A percentile compares a stretch with the other conserved stretches of the same genome.
Evolutionary conservation across 2,329 filamentous ascomycete species (phyloP).

Genomic region (Aureobasidium sp.): DNA sequence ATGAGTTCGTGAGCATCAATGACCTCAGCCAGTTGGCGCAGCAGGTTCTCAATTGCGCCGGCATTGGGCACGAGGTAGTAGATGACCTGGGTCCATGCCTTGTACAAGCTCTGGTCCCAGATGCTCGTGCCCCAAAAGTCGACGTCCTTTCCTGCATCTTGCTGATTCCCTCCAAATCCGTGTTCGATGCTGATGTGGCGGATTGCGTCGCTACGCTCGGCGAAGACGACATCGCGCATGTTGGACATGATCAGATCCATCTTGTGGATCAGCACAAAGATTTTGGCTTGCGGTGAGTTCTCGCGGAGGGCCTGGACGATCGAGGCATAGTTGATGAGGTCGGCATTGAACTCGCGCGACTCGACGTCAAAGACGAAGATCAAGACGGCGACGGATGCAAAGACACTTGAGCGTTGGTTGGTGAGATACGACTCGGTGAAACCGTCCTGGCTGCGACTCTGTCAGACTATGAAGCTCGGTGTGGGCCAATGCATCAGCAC

Average conservation of each 20-base stretch:
- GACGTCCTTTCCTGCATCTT: slow-evolving; percentile 39
- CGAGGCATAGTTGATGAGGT: slow-evolving; percentile 83
- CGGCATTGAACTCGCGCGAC: slow-evolving; percentile 85
- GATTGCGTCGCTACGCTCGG: slow-evolving; percentile 71
- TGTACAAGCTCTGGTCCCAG: slow-evolving; percentile 97
- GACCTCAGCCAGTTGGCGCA: slow-evolving; percentile 71
- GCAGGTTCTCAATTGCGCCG: slow-evolving; percentile 74
- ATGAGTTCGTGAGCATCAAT: slow-evolving; percentile 91
- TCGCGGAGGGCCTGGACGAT: slow-evolving; percentile 84
- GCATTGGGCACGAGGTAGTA: slow-evolving; percentile 97
- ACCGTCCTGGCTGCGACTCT: slow-evolving; percentile 66
- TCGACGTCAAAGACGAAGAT: slow-evolving; percentile 99
- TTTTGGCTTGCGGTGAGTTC: slow-evolving; percentile 69
- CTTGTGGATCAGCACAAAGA: slow-evolving; percentile 96
- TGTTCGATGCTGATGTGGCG: slow-evolving; percentile 58
- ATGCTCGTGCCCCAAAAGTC: slow-evolving; percentile 93
- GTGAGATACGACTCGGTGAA: slow-evolving; percentile 99
- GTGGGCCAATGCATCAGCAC: slow-evolving; percentile 12
- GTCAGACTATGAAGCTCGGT: background rate
- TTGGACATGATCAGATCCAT: slow-evolving; percentile 89
- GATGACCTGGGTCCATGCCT: slow-evolving; percentile 96
- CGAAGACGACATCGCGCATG: slow-evolving; percentile 72
- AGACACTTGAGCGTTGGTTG: slow-evolving; percentile 91
- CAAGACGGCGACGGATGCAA: slow-evolving; percentile 89
- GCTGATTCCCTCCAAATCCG: slow-evolving; percentile 44